Evolutionary conservation across 257 asterid species (phyloP).

Genomic region (Penstemon barbatus): DNA sequence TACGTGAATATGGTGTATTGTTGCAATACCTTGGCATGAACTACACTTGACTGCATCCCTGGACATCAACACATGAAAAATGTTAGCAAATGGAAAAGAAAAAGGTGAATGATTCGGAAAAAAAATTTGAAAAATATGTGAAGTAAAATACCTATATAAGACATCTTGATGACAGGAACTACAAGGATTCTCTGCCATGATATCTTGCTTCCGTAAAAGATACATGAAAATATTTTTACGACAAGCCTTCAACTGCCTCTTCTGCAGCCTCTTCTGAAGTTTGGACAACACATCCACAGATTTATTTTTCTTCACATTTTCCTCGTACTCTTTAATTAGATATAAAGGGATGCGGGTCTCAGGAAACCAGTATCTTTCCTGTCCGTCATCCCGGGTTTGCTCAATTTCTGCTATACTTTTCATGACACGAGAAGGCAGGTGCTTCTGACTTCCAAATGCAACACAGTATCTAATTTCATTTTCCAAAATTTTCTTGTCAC

Average conservation of each 20-base stretch:
- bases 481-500: constrained; percentile 53
- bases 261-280: constrained; percentile 42
- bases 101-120: constrained; percentile 12
- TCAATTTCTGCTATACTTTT: constrained; percentile 60
- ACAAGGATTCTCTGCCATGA: constrained; percentile 41
- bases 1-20: constrained; percentile 25
- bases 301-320: constrained; percentile 42
- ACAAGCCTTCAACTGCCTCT: constrained; percentile 43
- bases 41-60: constrained; percentile 72
- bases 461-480: constrained; percentile 61
- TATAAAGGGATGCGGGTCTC: constrained; percentile 71
- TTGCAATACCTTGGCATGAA: constrained; percentile 68
- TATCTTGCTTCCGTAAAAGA: constrained; percentile 58
- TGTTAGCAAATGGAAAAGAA: constrained; percentile 24
- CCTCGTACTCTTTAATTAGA: constrained; percentile 75
- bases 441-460: constrained; percentile 75
- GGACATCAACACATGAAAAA: constrained; percentile 34
- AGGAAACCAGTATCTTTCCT: constrained; percentile 76
- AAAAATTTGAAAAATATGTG: constrained; percentile 10
- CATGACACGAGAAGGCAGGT: constrained; percentile 82
- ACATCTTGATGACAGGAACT: constrained; percentile 60
- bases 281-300: constrained; percentile 41
- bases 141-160: constrained; percentile 51
- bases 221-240: constrained; percentile 49
- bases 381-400: constrained; percentile 50